Conservation (phyloP, 1,139 yeast genomes). For the Kodamaea alishanica region DNA sequence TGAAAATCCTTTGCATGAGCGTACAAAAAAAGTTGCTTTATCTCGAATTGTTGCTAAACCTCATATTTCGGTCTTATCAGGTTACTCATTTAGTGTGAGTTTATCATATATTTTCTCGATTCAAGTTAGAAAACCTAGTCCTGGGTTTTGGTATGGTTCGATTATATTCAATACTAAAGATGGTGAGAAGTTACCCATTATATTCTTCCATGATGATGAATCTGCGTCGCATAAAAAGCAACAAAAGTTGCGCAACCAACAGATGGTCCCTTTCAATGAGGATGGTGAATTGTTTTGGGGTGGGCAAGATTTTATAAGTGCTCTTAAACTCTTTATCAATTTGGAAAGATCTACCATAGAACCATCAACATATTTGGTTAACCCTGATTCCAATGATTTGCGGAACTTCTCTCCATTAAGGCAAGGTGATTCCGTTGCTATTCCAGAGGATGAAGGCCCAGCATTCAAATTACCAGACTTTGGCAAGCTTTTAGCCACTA, state of each 20-base stretch:
- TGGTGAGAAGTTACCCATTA: slow-evolving; percentile 69
- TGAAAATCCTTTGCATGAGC: not conserved
- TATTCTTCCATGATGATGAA: slow-evolving; percentile 91
- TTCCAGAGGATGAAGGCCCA: slow-evolving; percentile 4
- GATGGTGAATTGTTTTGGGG: slow-evolving; percentile 81
- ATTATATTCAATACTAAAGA: slow-evolving; percentile 66
- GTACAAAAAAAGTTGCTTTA: slow-evolving; percentile 15
- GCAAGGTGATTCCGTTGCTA: slow-evolving; percentile 10
- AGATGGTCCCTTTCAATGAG: slow-evolving; percentile 72
- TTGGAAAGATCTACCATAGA: slow-evolving; percentile 70
- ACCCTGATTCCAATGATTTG: slow-evolving; percentile 76
- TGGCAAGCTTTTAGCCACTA: slow-evolving; percentile 53
- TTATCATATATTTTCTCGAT: slow-evolving; percentile 66
- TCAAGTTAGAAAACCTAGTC: slow-evolving; percentile 77
- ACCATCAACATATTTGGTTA: slow-evolving; percentile 66
- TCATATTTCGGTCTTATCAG: slow-evolving; percentile 46
- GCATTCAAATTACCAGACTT: slow-evolving; percentile 38
- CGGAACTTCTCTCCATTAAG: slow-evolving; percentile 67
- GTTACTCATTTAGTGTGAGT: slow-evolving; percentile 64
- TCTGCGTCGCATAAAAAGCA: slow-evolving; percentile 67
- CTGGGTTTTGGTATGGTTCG: slow-evolving; percentile 93
- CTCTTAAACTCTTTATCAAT: slow-evolving; percentile 51
- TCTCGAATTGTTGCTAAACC: slow-evolving; percentile 47
- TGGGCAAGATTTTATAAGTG: slow-evolving; percentile 69
- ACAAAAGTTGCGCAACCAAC: slow-evolving; percentile 54